Conservation (phyloP, 2,329 filamentous ascomycete genomes). For the Diaporthe sp. region DNA sequence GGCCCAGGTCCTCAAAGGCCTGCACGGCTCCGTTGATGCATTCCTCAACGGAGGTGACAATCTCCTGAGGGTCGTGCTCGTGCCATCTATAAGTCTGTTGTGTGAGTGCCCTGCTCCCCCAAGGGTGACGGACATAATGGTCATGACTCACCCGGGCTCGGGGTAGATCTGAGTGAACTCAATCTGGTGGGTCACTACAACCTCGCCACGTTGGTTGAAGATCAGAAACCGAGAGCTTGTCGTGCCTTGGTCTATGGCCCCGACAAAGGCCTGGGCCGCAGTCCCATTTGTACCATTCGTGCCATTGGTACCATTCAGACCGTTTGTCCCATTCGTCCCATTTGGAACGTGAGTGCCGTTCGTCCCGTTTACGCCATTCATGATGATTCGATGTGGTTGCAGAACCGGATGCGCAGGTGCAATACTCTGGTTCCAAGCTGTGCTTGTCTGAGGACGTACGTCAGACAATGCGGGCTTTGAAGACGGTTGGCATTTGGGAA, state of each 20-base stretch:
- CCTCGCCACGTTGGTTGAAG: slow-evolving; percentile 84
- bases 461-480: neutral
- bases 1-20: slow-evolving; percentile 77
- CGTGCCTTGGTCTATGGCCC: slow-evolving; percentile 91
- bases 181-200: slow-evolving; percentile 86
- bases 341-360: slow-evolving; percentile 1
- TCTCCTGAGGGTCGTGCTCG: slow-evolving; percentile 86
- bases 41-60: slow-evolving; percentile 80
- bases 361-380: slow-evolving; percentile 1
- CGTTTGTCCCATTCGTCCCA: neutral
- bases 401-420: neutral
- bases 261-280: slow-evolving; percentile 71
- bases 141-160: slow-evolving; percentile 79
- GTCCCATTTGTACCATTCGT: neutral
- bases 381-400: neutral
- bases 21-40: slow-evolving; percentile 85
- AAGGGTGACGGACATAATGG: slow-evolving; percentile 21
- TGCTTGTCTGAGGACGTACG: neutral
- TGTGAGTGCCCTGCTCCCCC: slow-evolving; percentile 39
- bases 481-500: neutral
- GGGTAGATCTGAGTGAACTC: slow-evolving; percentile 90
- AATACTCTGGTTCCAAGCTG: neutral
- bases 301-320: neutral
- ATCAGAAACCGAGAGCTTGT: slow-evolving; percentile 93
- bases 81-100: slow-evolving; percentile 75